These are phyloP conservation scores for Rhynchospora breviuscula DNA, from an alignment of 176 grass and related monocot species.

Conservation along the genomic window DNA sequence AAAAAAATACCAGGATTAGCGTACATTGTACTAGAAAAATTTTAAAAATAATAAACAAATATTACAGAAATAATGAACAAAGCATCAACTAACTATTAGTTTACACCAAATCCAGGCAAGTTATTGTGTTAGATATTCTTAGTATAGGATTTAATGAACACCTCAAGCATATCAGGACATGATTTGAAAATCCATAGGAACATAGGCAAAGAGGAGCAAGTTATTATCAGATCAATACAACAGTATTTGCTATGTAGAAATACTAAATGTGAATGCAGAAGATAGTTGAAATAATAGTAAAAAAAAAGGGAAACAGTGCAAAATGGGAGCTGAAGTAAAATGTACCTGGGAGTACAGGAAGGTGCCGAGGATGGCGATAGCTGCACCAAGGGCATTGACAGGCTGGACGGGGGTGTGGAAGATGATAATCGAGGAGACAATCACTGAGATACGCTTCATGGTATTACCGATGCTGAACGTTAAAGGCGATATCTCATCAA, in stretches of 20 bases:
- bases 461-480: conserved; percentile 91
- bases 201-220: not conserved
- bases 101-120: not conserved
- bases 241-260: not conserved
- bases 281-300: not conserved
- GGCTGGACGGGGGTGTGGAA: conserved; percentile 82
- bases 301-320: not conserved
- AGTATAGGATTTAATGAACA: not conserved
- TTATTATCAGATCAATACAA: not conserved
- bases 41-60: not conserved
- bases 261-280: not conserved
- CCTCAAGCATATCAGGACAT: not conserved
- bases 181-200: not conserved
- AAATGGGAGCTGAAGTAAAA: conserved; percentile 3
- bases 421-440: conserved; percentile 90
- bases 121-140: not conserved
- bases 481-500: conserved; percentile 85
- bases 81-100: not conserved
- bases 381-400: conserved; percentile 82
- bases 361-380: conserved; percentile 89
- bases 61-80: not conserved
- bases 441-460: conserved; percentile 95
- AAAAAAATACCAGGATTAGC: not conserved
- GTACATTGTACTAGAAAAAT: not conserved
- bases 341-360: conserved; percentile 91